These are phyloP conservation scores for Linderina pennispora DNA, from an alignment of 192 early-diverging fungal species.

Conservation along the genomic window DNA sequence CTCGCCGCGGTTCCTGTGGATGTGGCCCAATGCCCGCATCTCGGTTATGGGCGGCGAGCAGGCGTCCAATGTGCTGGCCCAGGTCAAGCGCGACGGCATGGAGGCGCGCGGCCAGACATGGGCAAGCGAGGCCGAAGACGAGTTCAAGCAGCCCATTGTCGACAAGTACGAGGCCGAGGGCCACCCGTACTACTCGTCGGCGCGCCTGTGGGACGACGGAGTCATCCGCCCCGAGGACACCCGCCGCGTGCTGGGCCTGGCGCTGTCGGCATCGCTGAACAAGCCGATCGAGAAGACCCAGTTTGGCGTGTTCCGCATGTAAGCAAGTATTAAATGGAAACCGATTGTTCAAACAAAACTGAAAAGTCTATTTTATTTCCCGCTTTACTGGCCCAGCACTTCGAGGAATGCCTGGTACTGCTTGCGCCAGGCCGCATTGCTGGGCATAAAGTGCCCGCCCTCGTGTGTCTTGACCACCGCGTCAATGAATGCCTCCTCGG, in stretches of 20 bases:
- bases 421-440: constrained; percentile 20
- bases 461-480: constrained; percentile 5
- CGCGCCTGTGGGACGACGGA: constrained; percentile 92
- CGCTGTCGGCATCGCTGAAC: constrained; percentile 73
- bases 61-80: constrained; percentile 85
- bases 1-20: constrained; percentile 91
- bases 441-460: constrained; percentile 31
- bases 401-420: constrained; percentile 20
- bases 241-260: constrained; percentile 79
- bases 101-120: constrained; percentile 71
- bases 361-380: neutral
- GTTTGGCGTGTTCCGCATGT: constrained; percentile 98
- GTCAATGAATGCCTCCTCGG: constrained; percentile 1
- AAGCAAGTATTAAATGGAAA: constrained; percentile 12
- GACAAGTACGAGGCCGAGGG: constrained; percentile 88
- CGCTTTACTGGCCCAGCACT: neutral
- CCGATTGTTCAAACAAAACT: neutral
- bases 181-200: constrained; percentile 91
- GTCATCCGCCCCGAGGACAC: constrained; percentile 88
- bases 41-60: constrained; percentile 99
- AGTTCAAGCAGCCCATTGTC: constrained; percentile 77
- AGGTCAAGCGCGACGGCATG: constrained; percentile 78
- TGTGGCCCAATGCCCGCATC: constrained; percentile 92
- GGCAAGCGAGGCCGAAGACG: constrained; percentile 67
- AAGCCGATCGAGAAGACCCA: constrained; percentile 62